These are phyloP conservation scores for Monascus purpureus DNA, from an alignment of 495 filamentous ascomycete species.

Conservation along the genomic window DNA sequence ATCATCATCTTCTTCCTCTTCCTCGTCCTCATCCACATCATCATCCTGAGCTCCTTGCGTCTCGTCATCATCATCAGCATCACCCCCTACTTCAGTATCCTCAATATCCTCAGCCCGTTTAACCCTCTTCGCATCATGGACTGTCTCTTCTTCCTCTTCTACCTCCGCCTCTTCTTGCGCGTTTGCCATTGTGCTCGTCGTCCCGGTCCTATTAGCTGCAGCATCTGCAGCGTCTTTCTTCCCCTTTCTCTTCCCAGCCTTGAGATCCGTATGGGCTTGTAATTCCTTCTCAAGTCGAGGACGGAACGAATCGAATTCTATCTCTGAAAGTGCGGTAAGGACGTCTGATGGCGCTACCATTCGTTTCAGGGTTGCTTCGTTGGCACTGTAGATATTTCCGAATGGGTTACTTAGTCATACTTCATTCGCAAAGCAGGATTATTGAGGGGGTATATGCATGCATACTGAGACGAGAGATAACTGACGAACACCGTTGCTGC, in stretches of 20 bases:
- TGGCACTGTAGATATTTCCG: slow-evolving; percentile 41
- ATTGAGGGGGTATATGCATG: slow-evolving; percentile 13
- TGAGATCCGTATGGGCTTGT: slow-evolving; percentile 44
- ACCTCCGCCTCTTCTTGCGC: slow-evolving; percentile 20
- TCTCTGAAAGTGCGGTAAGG: slow-evolving; percentile 63
- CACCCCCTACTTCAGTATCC: slow-evolving; percentile 24
- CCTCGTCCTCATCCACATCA: slow-evolving; percentile 38
- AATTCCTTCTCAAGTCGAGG: slow-evolving; percentile 46
- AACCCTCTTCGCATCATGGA: slow-evolving; percentile 35
- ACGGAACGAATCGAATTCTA: slow-evolving; percentile 71
- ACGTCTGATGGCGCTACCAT: slow-evolving; percentile 79
- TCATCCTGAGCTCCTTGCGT: slow-evolving; percentile 42
- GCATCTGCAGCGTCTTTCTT: slow-evolving; percentile 37
- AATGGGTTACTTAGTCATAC: slow-evolving; percentile 1
- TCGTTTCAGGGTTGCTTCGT: slow-evolving; percentile 65
- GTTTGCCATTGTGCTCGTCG: slow-evolving; percentile 2
- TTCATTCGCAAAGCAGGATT: slow-evolving; percentile 2
- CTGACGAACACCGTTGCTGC: slow-evolving; percentile 89
- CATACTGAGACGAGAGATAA: slow-evolving; percentile 74
- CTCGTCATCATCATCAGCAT: slow-evolving; percentile 39
- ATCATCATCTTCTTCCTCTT: slow-evolving; percentile 38
- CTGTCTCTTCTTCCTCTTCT: slow-evolving; percentile 29
- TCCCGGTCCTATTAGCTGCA: slow-evolving; percentile 4
- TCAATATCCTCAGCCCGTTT: slow-evolving; percentile 36
- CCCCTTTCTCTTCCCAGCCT: slow-evolving; percentile 49